phyloP scores from a whole-genome alignment of 345 rosid species.

The Hevea brasiliensis region DNA sequence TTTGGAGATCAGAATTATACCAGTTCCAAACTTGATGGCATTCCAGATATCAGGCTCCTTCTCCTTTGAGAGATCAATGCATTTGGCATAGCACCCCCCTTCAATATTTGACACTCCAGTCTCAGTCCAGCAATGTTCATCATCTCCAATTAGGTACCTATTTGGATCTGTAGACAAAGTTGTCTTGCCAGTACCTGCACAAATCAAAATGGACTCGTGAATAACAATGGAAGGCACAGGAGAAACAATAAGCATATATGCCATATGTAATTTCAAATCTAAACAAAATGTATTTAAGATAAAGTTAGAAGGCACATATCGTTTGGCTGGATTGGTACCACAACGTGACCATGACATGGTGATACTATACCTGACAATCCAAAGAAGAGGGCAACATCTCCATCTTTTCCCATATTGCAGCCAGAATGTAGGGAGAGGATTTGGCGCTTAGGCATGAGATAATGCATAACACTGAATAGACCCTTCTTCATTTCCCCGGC shows the following conservation, averaged over 20 bases:
- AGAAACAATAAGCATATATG: background rate
- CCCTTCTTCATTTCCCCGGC: conserved; percentile 99
- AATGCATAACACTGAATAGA: conserved; percentile 96
- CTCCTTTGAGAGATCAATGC: conserved; percentile 87
- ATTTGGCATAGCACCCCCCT: conserved; percentile 98
- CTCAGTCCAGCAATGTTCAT: conserved; percentile 94
- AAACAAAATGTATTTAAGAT: background rate
- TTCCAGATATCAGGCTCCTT: conserved; percentile 98
- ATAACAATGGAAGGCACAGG: conserved; percentile 13
- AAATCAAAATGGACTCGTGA: conserved; percentile 18
- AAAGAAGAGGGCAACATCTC: conserved; percentile 99
- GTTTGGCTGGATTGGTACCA: conserved; percentile 27
- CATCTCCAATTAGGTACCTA: conserved; percentile 89
- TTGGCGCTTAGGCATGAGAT: conserved; percentile 98
- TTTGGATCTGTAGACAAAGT: conserved; percentile 95
- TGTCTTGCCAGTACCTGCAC: conserved; percentile 87
- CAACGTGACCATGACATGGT: conserved; percentile 31
- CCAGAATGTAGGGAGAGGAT: conserved; percentile 97
- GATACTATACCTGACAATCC: conserved; percentile 90
- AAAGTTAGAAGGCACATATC: conserved; percentile 32
- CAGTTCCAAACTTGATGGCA: conserved; percentile 94
- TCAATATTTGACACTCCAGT: conserved; percentile 95
- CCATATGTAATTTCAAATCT: conserved; percentile 1
- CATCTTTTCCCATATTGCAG: conserved; percentile 97
- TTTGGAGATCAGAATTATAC: conserved; percentile 30